Percentiles rank a stretch among this genome's conserved stretches.
phyloP scores from a whole-genome alignment of 257 asterid genomes.

The Ocimum tenuiflorum region DNA sequence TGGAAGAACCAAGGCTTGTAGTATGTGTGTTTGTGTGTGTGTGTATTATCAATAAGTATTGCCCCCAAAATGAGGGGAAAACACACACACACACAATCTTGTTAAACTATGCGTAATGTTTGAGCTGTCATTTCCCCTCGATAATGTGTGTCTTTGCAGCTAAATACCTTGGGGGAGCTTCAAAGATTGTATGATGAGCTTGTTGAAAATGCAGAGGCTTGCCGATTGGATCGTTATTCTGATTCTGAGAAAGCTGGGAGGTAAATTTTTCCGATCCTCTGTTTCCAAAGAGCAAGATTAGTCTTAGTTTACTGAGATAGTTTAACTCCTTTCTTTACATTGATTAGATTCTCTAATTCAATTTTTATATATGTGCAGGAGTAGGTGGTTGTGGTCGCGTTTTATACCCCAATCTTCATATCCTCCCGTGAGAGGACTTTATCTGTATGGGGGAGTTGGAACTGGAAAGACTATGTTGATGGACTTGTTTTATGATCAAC shows the following conservation, averaged over 20 bases:
- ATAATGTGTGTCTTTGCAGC: constrained; percentile 40
- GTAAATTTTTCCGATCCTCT: constrained; percentile 22
- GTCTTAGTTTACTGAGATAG: too few species aligned
- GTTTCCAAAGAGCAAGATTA: too few species aligned
- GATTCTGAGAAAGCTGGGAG: constrained; percentile 68
- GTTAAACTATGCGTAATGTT: neutral
- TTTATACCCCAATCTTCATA: constrained; percentile 56
- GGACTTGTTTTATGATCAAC: constrained; percentile 71
- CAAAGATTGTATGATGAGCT: constrained; percentile 83
- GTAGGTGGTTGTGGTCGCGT: constrained; percentile 96
- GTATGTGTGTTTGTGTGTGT: too few species aligned
- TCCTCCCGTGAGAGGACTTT: constrained; percentile 85
- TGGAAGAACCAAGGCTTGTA: too few species aligned
- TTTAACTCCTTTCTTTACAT: neutral
- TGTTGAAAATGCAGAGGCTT: constrained; percentile 58
- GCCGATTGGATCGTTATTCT: constrained; percentile 64
- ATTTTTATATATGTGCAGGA: constrained; percentile 36
- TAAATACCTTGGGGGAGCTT: constrained; percentile 75
- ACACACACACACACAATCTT: neutral
- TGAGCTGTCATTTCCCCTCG: neutral
- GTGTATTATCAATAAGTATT: neutral
- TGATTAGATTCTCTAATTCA: neutral
- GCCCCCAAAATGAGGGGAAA: neutral
- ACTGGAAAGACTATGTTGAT: constrained; percentile 97
- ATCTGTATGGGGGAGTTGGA: constrained; percentile 96